Evolutionary conservation across 2,329 filamentous ascomycete species (phyloP), one percentile per base, ranked within the genome.

Genomic region (Cryphonectria japonica): DNA sequence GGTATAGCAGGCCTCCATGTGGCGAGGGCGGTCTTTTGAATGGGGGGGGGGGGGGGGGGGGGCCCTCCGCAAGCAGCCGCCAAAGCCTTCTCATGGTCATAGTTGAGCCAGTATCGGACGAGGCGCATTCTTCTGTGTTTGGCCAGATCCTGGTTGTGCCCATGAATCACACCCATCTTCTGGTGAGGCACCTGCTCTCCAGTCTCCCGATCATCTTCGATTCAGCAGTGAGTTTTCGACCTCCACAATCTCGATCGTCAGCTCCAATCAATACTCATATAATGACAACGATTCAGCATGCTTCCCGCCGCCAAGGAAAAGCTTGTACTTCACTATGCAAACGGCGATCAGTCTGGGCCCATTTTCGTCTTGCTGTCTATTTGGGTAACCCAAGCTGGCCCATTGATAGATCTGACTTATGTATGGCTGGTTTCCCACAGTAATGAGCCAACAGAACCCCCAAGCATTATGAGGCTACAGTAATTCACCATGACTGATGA

Each of bases 231-330:
- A n/a, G 22, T 34, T 34, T 14, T 32, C 11, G 29, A 6, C 52
- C 2, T 14, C 11, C 5, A 19, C 13, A 19, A 19, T 22, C 5
- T 22, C 14, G 5, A 34, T 9, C 14, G 29, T 59, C 54, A 26
- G 6, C 54, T 7, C 29, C 16, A 29, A 16, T 59, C 9, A 32
- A 59, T 16, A 16, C 16, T 59, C 26, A 26, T 26, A 26, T 26
- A 26, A 26, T 26, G 26, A 26, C 26, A 26, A 26, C 26, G 26
- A 26, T 26, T 26, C 26, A 26, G 26, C 26, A 26, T 37, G 11
- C 34, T 61, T 61, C 57, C 57, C 32, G 57, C 57, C 14, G 57
- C 57, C 7, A 61, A 61, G 57, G 8, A 39, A 61, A 37, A 61
- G 57, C 57, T 61, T 61, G n/a, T 22, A 6, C 16, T 37, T 37